Conservation (phyloP, 345 rosid species). For the Camelina laxa region DNA sequence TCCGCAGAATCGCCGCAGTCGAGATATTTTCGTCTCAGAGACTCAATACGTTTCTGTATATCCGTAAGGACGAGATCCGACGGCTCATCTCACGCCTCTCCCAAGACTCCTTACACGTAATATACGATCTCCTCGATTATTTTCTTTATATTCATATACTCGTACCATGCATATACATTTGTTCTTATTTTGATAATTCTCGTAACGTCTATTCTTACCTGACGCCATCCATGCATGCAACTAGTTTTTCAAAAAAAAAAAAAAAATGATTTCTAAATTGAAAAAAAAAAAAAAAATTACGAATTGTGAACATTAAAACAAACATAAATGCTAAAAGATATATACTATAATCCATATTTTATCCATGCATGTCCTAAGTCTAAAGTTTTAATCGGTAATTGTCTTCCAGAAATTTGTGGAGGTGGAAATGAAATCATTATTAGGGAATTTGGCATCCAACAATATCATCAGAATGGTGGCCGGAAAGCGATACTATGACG, state of each 20-base stretch:
- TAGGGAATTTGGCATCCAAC: constrained; percentile 16
- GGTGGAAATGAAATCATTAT: constrained; percentile 28
- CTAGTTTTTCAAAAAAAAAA: neutral
- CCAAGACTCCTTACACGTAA: neutral
- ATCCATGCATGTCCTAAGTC: neutral
- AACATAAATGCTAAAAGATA: too few relatives aligned
- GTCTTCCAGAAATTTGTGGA: constrained; percentile 15
- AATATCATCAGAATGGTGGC: constrained; percentile 26
- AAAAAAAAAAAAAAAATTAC: too few relatives aligned
- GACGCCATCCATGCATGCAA: neutral
- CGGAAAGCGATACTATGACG: constrained; percentile 21
- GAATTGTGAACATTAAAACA: too few relatives aligned
- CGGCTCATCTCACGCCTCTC: constrained; percentile 34
- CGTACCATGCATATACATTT: neutral
- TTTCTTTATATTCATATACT: neutral
- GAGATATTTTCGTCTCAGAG: constrained; percentile 34
- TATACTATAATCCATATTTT: neutral
- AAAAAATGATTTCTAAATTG: too few relatives aligned
- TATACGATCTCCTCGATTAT: neutral
- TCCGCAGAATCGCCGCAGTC: constrained; percentile 29
- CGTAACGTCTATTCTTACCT: too few relatives aligned
- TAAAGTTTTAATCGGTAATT: neutral
- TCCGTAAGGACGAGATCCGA: constrained; percentile 37
- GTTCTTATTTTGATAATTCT: too few relatives aligned
- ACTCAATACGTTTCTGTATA: neutral